Base-by-base conservation (phyloP, 164 flowering plant genomes). In the Paratinospora sagittata region DNA sequence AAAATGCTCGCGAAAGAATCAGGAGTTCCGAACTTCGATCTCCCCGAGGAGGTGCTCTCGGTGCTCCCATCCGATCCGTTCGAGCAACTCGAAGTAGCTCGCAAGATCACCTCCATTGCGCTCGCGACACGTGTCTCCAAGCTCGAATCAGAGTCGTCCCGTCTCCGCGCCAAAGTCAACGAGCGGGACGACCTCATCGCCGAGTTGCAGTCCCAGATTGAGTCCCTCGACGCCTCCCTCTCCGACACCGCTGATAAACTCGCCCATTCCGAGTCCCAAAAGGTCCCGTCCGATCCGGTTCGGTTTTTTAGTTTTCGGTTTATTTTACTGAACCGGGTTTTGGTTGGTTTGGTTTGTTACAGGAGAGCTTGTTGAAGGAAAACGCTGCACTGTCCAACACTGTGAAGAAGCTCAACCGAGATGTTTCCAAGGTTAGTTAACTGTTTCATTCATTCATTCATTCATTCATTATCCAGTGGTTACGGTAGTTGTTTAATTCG, bases 101-200 rank as follows among this genome's bases (percentile, higher is more conserved):
- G 98, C 71, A 91, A 90, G 61, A 90, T 93, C 86, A 91, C 98
- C 16, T 93, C 98, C 81, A 85, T 91, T 66, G 98, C 98, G 47
- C 85, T 93, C 67, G 82, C 98, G 27, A 78, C 96, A 41, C 96
- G 97, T 58, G 86, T 93, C 79, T 76, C 87, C 60, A 70, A 81
- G 49, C 88, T 93, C 72, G 96, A 93, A 75, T 82, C 91, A 0
- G 97, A 93, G 76, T 61, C 86, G 23, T 76, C 86, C 49, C 71
- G 12, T 23, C 88, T 91, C 41, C 87, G 82, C 43, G 68, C 72
- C 45, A 52, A 71, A 12, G 78, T 90, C 77, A 66, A 78, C 74
- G 94, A 93, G 65, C 81, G 79, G 66, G 96, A 93, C 47, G 61
- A 52, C 7, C 66, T 80, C 81, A 80, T 93, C 75, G 71, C 85